These are phyloP conservation scores for Periconia sp. DNA, from an alignment of 2,329 filamentous ascomycete species.

Conservation along the genomic window DNA sequence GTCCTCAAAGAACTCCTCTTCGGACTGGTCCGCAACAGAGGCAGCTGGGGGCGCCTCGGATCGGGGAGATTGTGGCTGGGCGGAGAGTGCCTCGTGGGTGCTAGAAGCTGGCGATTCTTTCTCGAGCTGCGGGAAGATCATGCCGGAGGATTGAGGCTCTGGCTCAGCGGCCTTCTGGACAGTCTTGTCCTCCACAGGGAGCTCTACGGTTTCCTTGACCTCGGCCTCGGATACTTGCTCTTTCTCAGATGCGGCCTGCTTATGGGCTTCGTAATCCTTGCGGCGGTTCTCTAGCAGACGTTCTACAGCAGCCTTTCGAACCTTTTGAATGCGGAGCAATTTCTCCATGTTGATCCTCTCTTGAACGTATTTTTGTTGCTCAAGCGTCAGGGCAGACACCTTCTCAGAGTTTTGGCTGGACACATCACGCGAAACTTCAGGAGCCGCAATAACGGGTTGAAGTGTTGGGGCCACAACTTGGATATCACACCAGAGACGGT, in stretches of 20 bases:
- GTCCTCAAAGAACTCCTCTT: conserved; percentile 60
- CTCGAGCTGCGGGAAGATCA: conserved; percentile 96
- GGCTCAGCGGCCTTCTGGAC: conserved; percentile 9
- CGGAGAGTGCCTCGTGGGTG: conserved; percentile 64
- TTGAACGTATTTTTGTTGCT: not conserved
- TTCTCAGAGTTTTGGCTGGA: not conserved
- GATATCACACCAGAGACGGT: conserved; percentile 94
- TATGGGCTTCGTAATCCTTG: conserved; percentile 36
- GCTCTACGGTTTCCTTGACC: conserved; percentile 24
- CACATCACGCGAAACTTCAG: conserved; percentile 14
- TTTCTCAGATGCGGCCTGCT: conserved; percentile 25
- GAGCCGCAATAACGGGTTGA: conserved; percentile 5
- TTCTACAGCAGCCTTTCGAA: conserved; percentile 41
- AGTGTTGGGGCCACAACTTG: conserved; percentile 55
- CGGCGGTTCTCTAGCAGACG: conserved; percentile 34
- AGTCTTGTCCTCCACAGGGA: conserved; percentile 39
- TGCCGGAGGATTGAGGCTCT: conserved; percentile 53
- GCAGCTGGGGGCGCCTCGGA: conserved; percentile 33
- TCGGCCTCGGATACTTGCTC: conserved; percentile 12
- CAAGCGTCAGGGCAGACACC: not conserved
- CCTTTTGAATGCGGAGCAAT: conserved; percentile 19
- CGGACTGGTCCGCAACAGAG: conserved; percentile 41
- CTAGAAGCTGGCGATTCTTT: conserved; percentile 87
- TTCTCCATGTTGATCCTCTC: conserved; percentile 29
- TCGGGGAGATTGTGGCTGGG: conserved; percentile 24